phyloP scores from a whole-genome alignment of 345 rosid species.

The Syzygium aromaticum region DNA sequence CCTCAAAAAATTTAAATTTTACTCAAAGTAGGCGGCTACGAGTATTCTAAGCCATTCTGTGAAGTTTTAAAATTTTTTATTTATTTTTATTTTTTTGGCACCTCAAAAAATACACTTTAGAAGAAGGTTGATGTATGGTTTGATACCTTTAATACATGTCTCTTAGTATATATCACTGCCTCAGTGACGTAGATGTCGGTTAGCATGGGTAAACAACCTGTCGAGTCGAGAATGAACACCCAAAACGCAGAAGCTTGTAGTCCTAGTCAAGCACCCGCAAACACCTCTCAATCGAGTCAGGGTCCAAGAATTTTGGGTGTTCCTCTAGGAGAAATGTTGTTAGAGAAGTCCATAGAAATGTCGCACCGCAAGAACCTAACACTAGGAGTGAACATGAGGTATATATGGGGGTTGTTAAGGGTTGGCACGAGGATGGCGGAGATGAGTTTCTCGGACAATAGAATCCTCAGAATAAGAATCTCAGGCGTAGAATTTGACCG shows the following conservation, averaged over 20 bases:
- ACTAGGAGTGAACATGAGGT: background rate
- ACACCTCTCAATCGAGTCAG: background rate
- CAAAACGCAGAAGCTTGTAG: background rate
- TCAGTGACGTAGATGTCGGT: fast-evolving
- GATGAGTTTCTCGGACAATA: background rate
- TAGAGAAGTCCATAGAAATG: background rate
- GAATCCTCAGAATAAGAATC: background rate
- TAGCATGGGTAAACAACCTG: background rate
- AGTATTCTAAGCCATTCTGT: too few relatives aligned
- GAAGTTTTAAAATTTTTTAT: too few relatives aligned
- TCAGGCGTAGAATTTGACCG: background rate
- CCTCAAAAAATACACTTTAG: too few relatives aligned
- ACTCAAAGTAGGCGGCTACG: too few relatives aligned
- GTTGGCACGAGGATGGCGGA: background rate
- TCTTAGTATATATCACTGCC: background rate
- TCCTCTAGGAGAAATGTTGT: background rate
- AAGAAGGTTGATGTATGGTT: too few relatives aligned
- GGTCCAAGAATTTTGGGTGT: background rate
- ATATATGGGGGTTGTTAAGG: background rate
- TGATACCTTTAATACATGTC: background rate
- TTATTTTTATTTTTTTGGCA: too few relatives aligned
- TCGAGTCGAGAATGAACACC: background rate
- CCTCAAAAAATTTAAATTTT: too few relatives aligned
- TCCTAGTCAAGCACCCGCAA: background rate
- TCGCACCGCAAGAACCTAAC: background rate